Evolutionary conservation across 2,329 filamentous ascomycete species (phyloP).

Genomic region (Aspergillus hiratsukae): DNA sequence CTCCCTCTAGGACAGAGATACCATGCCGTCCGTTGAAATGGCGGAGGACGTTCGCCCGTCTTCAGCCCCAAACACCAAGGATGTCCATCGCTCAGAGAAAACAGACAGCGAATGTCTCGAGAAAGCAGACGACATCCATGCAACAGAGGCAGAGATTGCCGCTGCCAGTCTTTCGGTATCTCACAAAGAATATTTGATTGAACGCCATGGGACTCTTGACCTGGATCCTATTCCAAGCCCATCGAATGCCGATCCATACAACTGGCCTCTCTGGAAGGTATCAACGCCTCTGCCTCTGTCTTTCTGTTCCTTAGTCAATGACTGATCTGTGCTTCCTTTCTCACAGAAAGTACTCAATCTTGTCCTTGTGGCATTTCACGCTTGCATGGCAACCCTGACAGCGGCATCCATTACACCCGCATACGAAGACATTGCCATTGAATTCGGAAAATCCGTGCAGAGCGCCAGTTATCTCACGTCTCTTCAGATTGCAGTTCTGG

Average conservation of each 20-base stretch:
- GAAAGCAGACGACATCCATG: constrained; percentile 8
- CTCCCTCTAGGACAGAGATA: background rate
- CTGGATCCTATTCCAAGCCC: constrained; percentile 52
- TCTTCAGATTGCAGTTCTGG: constrained; percentile 51
- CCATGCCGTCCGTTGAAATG: background rate
- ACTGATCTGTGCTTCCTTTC: background rate
- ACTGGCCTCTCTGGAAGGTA: constrained; percentile 54
- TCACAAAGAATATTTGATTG: constrained; percentile 47
- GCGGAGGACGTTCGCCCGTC: background rate
- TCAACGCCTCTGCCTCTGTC: background rate
- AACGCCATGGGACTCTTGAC: constrained; percentile 53
- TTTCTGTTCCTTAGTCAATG: background rate
- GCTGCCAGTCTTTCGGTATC: constrained; percentile 23
- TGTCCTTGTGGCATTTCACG: constrained; percentile 54
- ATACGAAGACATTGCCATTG: constrained; percentile 48
- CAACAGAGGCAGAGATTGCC: constrained; percentile 23
- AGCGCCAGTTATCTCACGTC: constrained; percentile 51
- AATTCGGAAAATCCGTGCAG: constrained; percentile 48
- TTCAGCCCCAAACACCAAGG: background rate
- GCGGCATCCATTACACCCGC: constrained; percentile 54
- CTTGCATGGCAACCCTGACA: constrained; percentile 56
- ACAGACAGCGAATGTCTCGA: background rate
- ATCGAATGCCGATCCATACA: constrained; percentile 52
- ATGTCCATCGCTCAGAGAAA: background rate
- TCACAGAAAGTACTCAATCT: constrained; percentile 51